Percentiles rank a stretch among this genome's conserved stretches.
These are phyloP conservation scores for Aspergillus tubingensis DNA, from an alignment of 2,329 filamentous ascomycete species.

Conservation along the genomic window DNA sequence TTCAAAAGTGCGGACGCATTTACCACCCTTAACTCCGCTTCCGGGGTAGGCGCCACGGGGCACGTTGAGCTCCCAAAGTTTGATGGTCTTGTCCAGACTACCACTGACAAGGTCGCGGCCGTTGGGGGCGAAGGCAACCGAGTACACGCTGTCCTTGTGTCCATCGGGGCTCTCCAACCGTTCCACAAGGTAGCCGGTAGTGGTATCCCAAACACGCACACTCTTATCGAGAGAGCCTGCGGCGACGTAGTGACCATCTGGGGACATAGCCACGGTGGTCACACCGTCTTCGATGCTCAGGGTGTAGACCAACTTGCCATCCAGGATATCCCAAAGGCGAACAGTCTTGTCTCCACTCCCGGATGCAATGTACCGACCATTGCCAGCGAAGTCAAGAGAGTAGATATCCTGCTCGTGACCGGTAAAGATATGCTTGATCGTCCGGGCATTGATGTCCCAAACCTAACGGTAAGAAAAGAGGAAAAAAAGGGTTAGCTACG, in stretches of 20 bases:
- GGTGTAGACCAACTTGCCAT: conserved; percentile 76
- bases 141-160: conserved; percentile 96
- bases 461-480: conserved; percentile 58
- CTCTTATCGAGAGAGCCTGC: conserved; percentile 97
- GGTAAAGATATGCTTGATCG: conserved; percentile 89
- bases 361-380: conserved; percentile 91
- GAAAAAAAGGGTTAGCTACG: background rate
- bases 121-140: conserved; percentile 91
- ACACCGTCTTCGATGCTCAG: conserved; percentile 95
- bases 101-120: conserved; percentile 92
- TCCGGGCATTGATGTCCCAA: conserved; percentile 84
- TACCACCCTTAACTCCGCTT: conserved; percentile 75
- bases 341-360: conserved; percentile 94
- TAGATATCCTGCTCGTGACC: conserved; percentile 99
- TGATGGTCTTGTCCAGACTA: conserved; percentile 96
- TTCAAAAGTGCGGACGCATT: conserved; percentile 95
- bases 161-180: conserved; percentile 89
- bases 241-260: conserved; percentile 89
- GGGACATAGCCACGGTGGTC: conserved; percentile 95
- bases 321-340: conserved; percentile 92
- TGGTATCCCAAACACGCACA: conserved; percentile 94
- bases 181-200: conserved; percentile 81
- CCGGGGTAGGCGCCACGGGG: conserved; percentile 67
- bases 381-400: conserved; percentile 89
- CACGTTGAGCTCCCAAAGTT: conserved; percentile 93